Evolutionary conservation across 2,329 filamentous ascomycete species (phyloP).

Genomic region (Fusarium sp.): DNA sequence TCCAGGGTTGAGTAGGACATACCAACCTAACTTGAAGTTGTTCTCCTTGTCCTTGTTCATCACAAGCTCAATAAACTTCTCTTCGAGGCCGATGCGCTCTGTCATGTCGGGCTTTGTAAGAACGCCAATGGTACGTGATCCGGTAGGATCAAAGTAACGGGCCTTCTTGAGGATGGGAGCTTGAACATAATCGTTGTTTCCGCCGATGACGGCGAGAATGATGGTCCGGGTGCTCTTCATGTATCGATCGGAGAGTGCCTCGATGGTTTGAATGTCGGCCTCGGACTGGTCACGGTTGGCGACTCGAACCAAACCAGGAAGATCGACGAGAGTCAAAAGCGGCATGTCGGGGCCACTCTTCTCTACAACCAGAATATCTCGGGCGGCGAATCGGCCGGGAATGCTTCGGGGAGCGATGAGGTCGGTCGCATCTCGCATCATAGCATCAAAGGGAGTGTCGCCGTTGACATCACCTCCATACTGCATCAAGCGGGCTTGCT

Average conservation of each 20-base stretch:
- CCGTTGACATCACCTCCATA: constrained; percentile 59
- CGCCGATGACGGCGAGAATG: constrained; percentile 65
- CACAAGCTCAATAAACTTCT: constrained; percentile 65
- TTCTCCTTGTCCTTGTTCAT: constrained; percentile 62
- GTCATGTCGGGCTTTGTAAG: constrained; percentile 65
- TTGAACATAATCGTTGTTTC: constrained; percentile 66
- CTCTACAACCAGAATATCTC: constrained; percentile 67
- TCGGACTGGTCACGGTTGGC: constrained; percentile 64
- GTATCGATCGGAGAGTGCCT: constrained; percentile 62
- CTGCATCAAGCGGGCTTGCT: constrained; percentile 59
- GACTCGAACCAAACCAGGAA: constrained; percentile 68
- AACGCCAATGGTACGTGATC: constrained; percentile 62
- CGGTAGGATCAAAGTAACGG: constrained; percentile 60
- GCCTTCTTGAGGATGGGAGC: constrained; percentile 63
- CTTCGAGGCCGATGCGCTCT: constrained; percentile 62
- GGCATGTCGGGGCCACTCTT: constrained; percentile 68
- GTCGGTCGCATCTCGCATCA: constrained; percentile 63
- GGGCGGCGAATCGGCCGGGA: constrained; percentile 61
- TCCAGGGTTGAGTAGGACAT: constrained; percentile 61
- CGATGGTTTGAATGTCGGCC: constrained; percentile 63
- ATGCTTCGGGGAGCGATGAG: constrained; percentile 62
- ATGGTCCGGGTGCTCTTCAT: constrained; percentile 67
- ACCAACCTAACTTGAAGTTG: constrained; percentile 63
- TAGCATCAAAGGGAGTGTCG: constrained; percentile 58
- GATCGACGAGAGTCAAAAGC: constrained; percentile 69